Conservation (phyloP, 2,329 filamentous ascomycete genomes). For the Epichloe hybrida region DNA sequence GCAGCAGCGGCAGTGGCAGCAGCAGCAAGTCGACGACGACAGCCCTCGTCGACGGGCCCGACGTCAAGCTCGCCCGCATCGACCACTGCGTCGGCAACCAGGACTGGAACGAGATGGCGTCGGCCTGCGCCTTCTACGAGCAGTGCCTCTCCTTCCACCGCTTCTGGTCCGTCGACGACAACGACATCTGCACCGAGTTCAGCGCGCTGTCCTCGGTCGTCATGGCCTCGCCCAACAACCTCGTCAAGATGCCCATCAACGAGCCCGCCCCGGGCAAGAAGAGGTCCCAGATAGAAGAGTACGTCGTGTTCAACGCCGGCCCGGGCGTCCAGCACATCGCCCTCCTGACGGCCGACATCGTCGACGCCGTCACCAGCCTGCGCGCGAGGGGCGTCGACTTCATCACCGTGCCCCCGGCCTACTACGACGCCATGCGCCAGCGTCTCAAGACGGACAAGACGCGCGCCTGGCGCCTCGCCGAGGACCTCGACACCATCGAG, state of each 20-base stretch:
- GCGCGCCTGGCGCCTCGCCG: constrained; percentile 50
- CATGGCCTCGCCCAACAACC: constrained; percentile 72
- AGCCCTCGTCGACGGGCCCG: too few relatives aligned
- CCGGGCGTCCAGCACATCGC: constrained; percentile 90
- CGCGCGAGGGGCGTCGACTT: constrained; percentile 85
- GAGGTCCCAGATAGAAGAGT: constrained; percentile 90
- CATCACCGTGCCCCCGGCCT: constrained; percentile 78
- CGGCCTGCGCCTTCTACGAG: constrained; percentile 64
- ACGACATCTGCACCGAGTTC: constrained; percentile 84
- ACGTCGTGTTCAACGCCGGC: constrained; percentile 78
- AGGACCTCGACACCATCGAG: constrained; percentile 68
- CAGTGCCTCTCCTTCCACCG: constrained; percentile 82
- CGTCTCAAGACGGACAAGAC: constrained; percentile 55
- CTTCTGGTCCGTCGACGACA: constrained; percentile 95
- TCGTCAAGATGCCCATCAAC: constrained; percentile 98
- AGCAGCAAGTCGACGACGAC: constrained; percentile 12
- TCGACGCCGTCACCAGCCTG: constrained; percentile 61
- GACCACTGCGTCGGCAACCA: constrained; percentile 98
- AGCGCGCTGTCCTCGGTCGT: constrained; percentile 79
- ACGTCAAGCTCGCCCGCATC: constrained; percentile 57
- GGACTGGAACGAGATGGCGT: constrained; percentile 78
- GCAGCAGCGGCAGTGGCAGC: too few relatives aligned
- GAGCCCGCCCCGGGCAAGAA: constrained; percentile 84
- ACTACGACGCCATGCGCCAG: constrained; percentile 65
- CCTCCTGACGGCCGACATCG: constrained; percentile 68